Evolutionary conservation across 2,329 filamentous ascomycete genomes (phyloP).

Genomic region (Microdochium nivale): DNA sequence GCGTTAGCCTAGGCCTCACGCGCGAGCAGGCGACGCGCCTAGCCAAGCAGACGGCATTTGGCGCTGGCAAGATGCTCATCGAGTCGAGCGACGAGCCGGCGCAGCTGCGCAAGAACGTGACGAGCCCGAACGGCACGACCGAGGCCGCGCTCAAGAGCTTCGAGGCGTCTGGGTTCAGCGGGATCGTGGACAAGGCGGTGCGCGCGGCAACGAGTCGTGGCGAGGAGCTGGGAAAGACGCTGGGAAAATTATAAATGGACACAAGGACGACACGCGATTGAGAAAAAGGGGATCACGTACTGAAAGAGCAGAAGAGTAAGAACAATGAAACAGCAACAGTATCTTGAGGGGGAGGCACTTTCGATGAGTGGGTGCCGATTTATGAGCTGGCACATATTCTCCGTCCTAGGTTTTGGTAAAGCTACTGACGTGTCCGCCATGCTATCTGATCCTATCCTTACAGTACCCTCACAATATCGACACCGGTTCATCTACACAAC

Average conservation of each 20-base stretch:
- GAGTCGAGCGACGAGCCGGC: conserved; percentile 34
- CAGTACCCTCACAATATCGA: too few relatives aligned
- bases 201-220: conserved; percentile 33
- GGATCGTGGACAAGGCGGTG: conserved; percentile 34
- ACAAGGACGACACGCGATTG: not conserved
- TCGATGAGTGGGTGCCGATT: too few relatives aligned
- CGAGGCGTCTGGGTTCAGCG: conserved; percentile 31
- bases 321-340: too few relatives aligned
- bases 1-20: conserved; percentile 32
- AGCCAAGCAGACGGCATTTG: conserved; percentile 40
- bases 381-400: too few relatives aligned
- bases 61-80: conserved; percentile 42
- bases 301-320: too few relatives aligned
- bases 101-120: conserved; percentile 41
- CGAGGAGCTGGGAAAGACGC: conserved; percentile 32
- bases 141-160: conserved; percentile 40
- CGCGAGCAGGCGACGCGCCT: conserved; percentile 38
- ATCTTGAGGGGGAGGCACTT: too few relatives aligned
- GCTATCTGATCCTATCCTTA: too few relatives aligned
- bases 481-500: too few relatives aligned
- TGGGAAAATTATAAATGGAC: conserved; percentile 11
- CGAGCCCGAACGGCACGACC: conserved; percentile 43
- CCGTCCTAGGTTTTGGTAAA: too few relatives aligned
- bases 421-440: too few relatives aligned
- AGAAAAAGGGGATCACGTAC: not conserved